Conservation (phyloP, 2,329 filamentous ascomycete species). For the Talaromyces sp. region DNA sequence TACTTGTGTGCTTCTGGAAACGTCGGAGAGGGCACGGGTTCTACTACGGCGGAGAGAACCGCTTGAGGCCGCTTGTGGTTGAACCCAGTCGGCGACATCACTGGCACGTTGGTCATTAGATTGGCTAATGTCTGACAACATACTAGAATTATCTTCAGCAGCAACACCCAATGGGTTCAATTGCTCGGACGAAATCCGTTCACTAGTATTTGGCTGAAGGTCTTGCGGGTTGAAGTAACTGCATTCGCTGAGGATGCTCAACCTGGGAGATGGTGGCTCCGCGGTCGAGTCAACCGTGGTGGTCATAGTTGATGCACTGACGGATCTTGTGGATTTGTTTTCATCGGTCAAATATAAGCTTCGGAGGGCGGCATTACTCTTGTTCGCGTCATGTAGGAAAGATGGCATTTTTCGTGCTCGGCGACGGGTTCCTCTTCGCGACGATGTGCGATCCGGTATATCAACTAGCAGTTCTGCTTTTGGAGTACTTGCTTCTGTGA, state of each 20-base stretch:
- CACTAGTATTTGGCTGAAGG: constrained; percentile 17
- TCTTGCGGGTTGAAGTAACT: constrained; percentile 36
- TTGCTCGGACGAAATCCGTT: constrained; percentile 22
- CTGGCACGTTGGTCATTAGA: neutral
- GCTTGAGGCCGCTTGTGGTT: constrained; percentile 17
- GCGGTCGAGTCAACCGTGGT: constrained; percentile 32
- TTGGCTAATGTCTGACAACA: neutral
- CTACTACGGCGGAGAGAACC: constrained; percentile 15
- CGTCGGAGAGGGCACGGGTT: constrained; percentile 17
- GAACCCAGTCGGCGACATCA: constrained; percentile 29
- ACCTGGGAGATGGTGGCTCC: constrained; percentile 35
- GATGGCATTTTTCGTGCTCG: constrained; percentile 33
- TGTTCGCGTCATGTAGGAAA: constrained; percentile 33
- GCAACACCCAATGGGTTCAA: constrained; percentile 6
- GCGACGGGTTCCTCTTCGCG: constrained; percentile 26
- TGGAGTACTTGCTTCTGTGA: constrained; percentile 22
- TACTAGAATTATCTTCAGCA: neutral
- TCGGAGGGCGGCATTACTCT: constrained; percentile 35
- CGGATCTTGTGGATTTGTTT: constrained; percentile 21
- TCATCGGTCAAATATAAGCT: constrained; percentile 32
- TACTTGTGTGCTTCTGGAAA: constrained; percentile 18
- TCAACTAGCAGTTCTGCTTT: constrained; percentile 24
- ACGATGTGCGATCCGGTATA: constrained; percentile 38
- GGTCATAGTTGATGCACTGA: constrained; percentile 28
- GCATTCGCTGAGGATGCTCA: constrained; percentile 43